These are phyloP conservation scores for Boletales sp. DNA, from an alignment of 768 basidiomycete species.

Conservation along the genomic window DNA sequence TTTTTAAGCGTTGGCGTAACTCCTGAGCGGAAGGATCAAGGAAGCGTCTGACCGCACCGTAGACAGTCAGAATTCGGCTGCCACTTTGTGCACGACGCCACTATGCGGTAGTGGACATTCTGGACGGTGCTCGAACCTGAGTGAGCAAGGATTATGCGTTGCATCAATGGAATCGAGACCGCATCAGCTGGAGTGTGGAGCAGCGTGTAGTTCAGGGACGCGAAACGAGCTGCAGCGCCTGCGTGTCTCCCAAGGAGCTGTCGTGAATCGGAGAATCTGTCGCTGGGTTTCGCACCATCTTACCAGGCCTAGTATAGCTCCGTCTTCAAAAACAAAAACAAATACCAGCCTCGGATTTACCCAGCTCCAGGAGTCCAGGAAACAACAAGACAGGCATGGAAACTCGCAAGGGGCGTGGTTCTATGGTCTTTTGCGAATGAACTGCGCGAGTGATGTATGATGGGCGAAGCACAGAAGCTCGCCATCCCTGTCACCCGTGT, in stretches of 20 bases:
- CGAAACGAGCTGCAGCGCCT: neutral
- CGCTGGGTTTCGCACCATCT: constrained; percentile 16
- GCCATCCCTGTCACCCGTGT: constrained; percentile 13
- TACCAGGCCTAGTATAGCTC: neutral
- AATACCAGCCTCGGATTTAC: constrained; percentile 8
- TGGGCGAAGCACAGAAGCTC: constrained; percentile 19
- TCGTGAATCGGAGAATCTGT: constrained; percentile 19
- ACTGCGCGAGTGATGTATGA: constrained; percentile 10
- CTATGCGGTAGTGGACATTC: neutral
- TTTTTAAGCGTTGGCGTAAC: neutral
- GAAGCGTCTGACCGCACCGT: neutral
- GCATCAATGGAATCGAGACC: neutral
- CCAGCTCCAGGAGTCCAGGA: neutral
- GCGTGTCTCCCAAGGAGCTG: constrained; percentile 5
- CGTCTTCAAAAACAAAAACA: constrained; percentile 18
- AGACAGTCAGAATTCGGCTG: neutral
- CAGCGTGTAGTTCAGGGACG: no score
- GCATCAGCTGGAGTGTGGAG: no score
- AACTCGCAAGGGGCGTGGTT: constrained; percentile 3
- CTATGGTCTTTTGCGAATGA: constrained; percentile 13
- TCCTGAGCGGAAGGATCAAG: constrained; percentile 1
- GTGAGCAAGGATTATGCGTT: neutral
- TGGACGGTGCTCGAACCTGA: neutral
- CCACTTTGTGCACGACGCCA: constrained; percentile 1
- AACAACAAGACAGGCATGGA: constrained; percentile 1